Evolutionary conservation across 2,329 filamentous ascomycete species (phyloP), one percentile per base, ranked within the genome.

Genomic region (Botrytis cinerea): DNA sequence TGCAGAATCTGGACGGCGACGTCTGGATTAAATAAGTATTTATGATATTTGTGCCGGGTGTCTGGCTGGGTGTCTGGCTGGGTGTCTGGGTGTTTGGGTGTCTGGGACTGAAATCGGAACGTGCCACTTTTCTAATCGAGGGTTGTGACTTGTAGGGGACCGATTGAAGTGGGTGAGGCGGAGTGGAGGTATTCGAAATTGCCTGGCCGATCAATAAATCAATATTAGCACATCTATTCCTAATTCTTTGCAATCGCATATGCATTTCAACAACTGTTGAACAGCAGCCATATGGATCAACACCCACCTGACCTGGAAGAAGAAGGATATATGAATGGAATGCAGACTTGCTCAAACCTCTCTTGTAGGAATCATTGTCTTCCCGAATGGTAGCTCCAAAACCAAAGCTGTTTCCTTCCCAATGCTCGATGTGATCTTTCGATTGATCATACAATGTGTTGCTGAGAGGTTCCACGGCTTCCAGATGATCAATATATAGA

Each of bases 91-190:
- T 38, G 43, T n/a, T 35, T 40, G 59, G 57, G 57, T 28, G 63
- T 38, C 63, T 51, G 20, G 62, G 32, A 25, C 64, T 68, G 25
- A 10, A n/a, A 57, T 38, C 48, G 48, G 48, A 43, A 57, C 48
- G 66, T 68, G 66, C 48, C 66, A 68, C 66, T 68, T 57, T 20
- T 68, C 48, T 57, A 57, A 68, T 68, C n/a, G 66, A 68, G 54
- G 40, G 38, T 32, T 68, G 66, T 57, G 7, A 57, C n/a, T 57
- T 57, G n/a, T 57, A 68, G 66, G 48, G 48, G 18, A 51, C 48
- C 59, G n/a, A 40, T n/a, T 9, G 54, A 38, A 28, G 51, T 32
- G 51, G n/a, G 51, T 40, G 48, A 43, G 43, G 66, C 57, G 66
- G 66, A 68, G 66, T 57, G 38, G 25, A 57, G 48, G 66, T 68